Evolutionary conservation across 108 stramenopile genomes (phyloP).

Genomic region (Bacterosira constricta): DNA sequence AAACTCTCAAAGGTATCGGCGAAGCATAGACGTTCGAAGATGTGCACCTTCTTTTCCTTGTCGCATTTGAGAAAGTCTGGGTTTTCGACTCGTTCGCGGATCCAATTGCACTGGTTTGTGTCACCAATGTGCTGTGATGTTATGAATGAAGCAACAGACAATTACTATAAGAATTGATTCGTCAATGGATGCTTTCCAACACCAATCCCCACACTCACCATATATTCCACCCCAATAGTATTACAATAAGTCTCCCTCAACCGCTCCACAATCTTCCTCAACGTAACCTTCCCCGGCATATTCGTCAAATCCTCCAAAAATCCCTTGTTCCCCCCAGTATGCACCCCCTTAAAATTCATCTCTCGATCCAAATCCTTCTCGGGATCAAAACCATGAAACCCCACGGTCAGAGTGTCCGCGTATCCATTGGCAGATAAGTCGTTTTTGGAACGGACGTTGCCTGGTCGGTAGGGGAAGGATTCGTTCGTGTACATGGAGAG

Average conservation of each 20-base stretch:
- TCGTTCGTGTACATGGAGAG: constrained; percentile 83
- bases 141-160: too few relatives aligned
- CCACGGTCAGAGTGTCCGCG: constrained; percentile 84
- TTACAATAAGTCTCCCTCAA: constrained; percentile 95
- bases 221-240: constrained; percentile 96
- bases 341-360: constrained; percentile 83
- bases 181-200: too few relatives aligned
- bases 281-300: constrained; percentile 80
- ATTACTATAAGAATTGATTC: too few relatives aligned
- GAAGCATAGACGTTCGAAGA: constrained; percentile 93
- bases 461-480: constrained; percentile 82
- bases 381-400: constrained; percentile 91
- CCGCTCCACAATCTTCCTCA: constrained; percentile 82
- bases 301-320: constrained; percentile 90
- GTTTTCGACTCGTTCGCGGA: constrained; percentile 95
- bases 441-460: constrained; percentile 34
- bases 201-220: too few relatives aligned
- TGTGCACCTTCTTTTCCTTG: constrained; percentile 90
- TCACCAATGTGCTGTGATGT: constrained; percentile 96
- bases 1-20: constrained; percentile 98
- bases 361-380: constrained; percentile 88
- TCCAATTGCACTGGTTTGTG: constrained; percentile 95
- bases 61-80: constrained; percentile 81
- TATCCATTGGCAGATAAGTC: constrained; percentile 50
- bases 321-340: constrained; percentile 92